Base-by-base conservation (phyloP, 2,329 filamentous ascomycete genomes). In the Phialophora verrucosa region DNA sequence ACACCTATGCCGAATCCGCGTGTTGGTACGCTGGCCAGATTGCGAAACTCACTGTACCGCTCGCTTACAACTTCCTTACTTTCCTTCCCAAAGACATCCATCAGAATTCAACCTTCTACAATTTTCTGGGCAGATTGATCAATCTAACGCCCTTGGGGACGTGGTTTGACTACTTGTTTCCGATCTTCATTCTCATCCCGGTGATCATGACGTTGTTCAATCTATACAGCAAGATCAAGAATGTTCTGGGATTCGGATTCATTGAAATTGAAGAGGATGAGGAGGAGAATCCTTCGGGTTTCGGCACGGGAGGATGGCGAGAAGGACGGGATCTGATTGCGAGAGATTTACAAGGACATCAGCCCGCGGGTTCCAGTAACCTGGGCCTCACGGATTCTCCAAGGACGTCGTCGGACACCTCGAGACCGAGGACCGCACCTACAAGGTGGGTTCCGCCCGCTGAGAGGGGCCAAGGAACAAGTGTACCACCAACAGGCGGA, bases 1-100 rank as follows among this genome's bases (percentile, higher is more conserved):
- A 96, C 75, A 99, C 95, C 0, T 94, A 96, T 65, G 89, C 92
- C 67, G 95, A 98, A 76, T 92, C 90, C 58, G 95, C 95, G 0
- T 96, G 94, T 72, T 99, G 96, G 93, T 99, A 98, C 76, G 90
- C 92, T 1, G 89, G 92, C 65, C 92, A 97, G 76, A 91, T 97
- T 11, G 94, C 95, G 59, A 92, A 93, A 74, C 87, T 99, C 51
- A 97, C 91, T 1, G 92, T 99, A 0, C 95, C 95, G 0, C 84
- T 99, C 8, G 89, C 91, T 3, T 99, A 97, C 85, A 99, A 99
- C 79, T 99, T 98, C 75, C 85, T 97, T 76, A 97, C 94, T 0
- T 94, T 98, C 76, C 80, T 97, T 25, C 90, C 91, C 0, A 83
- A 83, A 7, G 82, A 83, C 12, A 87, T 96, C 50, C 94, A 93